Base-by-base conservation (phyloP, 345 rosid species). In the Salix caprea region DNA sequence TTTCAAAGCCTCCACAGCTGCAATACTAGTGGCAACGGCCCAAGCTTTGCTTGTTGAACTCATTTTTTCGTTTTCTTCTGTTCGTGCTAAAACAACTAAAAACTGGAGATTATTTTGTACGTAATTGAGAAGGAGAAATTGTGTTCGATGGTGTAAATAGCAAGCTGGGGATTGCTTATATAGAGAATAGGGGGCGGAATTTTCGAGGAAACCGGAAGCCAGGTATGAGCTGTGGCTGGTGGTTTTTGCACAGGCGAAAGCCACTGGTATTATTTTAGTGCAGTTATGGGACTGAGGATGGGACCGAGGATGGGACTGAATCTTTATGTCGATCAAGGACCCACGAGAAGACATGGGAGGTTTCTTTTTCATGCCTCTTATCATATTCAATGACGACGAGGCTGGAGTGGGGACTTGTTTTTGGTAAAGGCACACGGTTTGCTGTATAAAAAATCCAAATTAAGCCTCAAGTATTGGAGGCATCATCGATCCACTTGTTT, bases 1-100 rank as follows among this genome's bases (percentile, higher is more conserved):
- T 42, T 90, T 92, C 21, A 88, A 32, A 7, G 90, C 89, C 80
- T 88, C 92, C 60, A 90, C 88, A 6, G 87, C 89, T 28, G 87
- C 94, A 19, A 90, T 72, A 64, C 86, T 84, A 19, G 81, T 84
- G 6, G 89, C 91, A 4, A 83, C 89, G 0, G 74, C 32, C 90
- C 90, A 90, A 1, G 91, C 81, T 70, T 84, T 89, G 74, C 84
- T 86, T 7, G 86, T 36, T 39, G 75, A 76, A 69, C 85, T 79
- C 80, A 76, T 79, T n/a, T 10, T 24, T 3, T 1, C 0, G 3
- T 46, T 19, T 32, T 32, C 18, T 8, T 7, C 15, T 5, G 1
- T 16, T 32, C 2, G 15, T 21, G 1, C 18, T 0, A 1, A 6
- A 14, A 3, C 18, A 3, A 34, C 37, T 34, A 34, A 34, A 34